A percentile compares a stretch with the other conserved stretches of the same genome.
phyloP scores from a whole-genome alignment of 164 flowering plant species.

The Tinospora cordifolia region DNA sequence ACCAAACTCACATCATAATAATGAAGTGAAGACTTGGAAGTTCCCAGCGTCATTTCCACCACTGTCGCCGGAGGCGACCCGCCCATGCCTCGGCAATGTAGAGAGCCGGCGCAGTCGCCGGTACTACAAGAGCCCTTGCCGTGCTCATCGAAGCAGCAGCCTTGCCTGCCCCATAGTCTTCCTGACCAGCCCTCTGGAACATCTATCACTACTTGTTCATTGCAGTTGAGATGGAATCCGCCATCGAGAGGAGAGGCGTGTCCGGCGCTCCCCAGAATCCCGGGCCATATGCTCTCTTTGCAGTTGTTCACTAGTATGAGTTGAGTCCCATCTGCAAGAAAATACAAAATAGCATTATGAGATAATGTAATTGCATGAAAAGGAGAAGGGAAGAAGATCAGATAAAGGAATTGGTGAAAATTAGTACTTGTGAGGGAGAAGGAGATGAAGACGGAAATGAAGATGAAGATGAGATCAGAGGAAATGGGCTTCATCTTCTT shows the following conservation, averaged over 20 bases:
- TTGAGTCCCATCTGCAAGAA: conserved; percentile 51
- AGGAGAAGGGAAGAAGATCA: not conserved
- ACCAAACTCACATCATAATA: conserved; percentile 76
- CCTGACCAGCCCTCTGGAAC: conserved; percentile 52
- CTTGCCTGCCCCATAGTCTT: conserved; percentile 54
- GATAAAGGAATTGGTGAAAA: not conserved
- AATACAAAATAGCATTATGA: not conserved
- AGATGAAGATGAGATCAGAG: conserved; percentile 15
- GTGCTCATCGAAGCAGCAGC: conserved; percentile 37
- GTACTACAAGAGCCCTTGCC: conserved; percentile 43
- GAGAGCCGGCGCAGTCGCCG: conserved; percentile 44
- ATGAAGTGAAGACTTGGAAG: conserved; percentile 33
- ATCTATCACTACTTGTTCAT: conserved; percentile 28
- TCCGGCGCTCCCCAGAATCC: conserved; percentile 71
- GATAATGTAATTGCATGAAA: conserved; percentile 3
- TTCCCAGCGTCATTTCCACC: conserved; percentile 64
- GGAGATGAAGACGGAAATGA: conserved; percentile 12
- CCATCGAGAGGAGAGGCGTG: conserved; percentile 57
- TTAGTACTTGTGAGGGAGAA: conserved; percentile 21
- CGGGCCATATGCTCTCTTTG: conserved; percentile 59
- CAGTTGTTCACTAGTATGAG: conserved; percentile 62
- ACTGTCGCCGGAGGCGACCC: conserved; percentile 61
- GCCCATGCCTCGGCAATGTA: conserved; percentile 45
- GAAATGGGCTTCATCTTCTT: conserved; percentile 19
- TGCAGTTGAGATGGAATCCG: conserved; percentile 57